These are phyloP conservation scores for Margaritispora aquatica DNA, from an alignment of 495 filamentous ascomycete genomes.

Conservation along the genomic window DNA sequence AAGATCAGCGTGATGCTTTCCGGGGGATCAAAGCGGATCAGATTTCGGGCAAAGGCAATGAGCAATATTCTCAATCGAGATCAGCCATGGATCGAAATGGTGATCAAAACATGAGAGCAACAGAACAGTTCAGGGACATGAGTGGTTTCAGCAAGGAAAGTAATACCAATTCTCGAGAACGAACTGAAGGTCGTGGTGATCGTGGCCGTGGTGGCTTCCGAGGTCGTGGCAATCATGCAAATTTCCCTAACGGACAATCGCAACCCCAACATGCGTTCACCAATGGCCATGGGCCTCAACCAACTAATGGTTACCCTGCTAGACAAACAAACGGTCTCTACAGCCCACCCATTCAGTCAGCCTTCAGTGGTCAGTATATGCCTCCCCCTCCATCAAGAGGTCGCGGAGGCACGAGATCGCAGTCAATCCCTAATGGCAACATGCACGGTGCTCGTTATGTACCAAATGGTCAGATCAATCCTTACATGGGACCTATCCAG, in stretches of 20 bases:
- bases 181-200: conserved; percentile 42
- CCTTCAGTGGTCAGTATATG: conserved; percentile 13
- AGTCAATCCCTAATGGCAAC: conserved; percentile 22
- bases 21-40: conserved; percentile 5
- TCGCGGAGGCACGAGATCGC: conserved; percentile 22
- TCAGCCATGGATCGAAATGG: conserved; percentile 20
- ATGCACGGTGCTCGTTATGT: conserved; percentile 20
- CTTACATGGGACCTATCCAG: conserved; percentile 21
- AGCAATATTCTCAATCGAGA: conserved; percentile 10
- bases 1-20: conserved; percentile 7
- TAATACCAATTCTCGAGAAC: conserved; percentile 30
- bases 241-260: conserved; percentile 25
- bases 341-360: conserved; percentile 29
- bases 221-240: conserved; percentile 42
- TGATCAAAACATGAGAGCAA: conserved; percentile 18
- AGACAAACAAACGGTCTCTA: conserved; percentile 18
- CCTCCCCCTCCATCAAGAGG: conserved; percentile 13
- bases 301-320: conserved; percentile 24
- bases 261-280: conserved; percentile 39
- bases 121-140: conserved; percentile 16
- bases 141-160: conserved; percentile 14
- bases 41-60: conserved; percentile 4
- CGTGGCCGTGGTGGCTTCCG: conserved; percentile 50
- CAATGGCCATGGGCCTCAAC: conserved; percentile 39
- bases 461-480: conserved; percentile 3